Conservation (phyloP, 768 basidiomycete genomes). For the Agrocybe praecox region DNA sequence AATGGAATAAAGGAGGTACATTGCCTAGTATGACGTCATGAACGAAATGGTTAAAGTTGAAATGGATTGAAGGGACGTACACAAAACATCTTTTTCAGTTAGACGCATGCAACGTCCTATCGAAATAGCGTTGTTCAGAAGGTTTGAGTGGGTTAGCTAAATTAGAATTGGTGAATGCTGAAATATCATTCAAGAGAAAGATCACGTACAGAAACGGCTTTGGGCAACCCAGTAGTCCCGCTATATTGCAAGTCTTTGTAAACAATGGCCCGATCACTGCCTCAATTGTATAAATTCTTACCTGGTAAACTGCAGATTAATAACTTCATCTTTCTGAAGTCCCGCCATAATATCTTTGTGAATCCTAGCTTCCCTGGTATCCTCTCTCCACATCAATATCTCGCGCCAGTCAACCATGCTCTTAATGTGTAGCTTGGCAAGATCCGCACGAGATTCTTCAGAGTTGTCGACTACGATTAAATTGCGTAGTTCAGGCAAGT, state of each 20-base stretch:
- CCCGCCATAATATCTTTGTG: constrained; percentile 44
- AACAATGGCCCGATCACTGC: background rate
- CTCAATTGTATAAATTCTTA: constrained; percentile 23
- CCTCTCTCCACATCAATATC: constrained; percentile 68
- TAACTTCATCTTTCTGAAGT: constrained; percentile 65
- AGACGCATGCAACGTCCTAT: constrained; percentile 76
- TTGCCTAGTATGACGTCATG: constrained; percentile 54
- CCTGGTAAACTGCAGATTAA: constrained; percentile 89
- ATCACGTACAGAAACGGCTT: constrained; percentile 71
- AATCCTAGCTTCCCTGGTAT: constrained; percentile 39
- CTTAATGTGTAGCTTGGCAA: constrained; percentile 43
- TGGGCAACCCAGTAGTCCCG: constrained; percentile 80
- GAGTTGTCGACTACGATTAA: constrained; percentile 71
- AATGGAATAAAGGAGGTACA: constrained; percentile 83
- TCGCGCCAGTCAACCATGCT: constrained; percentile 74
- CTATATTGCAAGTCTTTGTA: constrained; percentile 33
- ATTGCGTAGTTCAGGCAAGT: constrained; percentile 62
- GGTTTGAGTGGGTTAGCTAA: constrained; percentile 76
- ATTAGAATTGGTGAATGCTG: background rate
- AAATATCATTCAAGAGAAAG: constrained; percentile 15
- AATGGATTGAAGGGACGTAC: constrained; percentile 33
- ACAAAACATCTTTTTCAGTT: constrained; percentile 65
- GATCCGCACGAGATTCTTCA: constrained; percentile 35
- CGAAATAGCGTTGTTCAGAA: constrained; percentile 76
- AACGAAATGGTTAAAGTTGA: background rate